Conservation (phyloP, 192 early-diverging fungal genomes). For the Lunasporangiospora selenospora region DNA sequence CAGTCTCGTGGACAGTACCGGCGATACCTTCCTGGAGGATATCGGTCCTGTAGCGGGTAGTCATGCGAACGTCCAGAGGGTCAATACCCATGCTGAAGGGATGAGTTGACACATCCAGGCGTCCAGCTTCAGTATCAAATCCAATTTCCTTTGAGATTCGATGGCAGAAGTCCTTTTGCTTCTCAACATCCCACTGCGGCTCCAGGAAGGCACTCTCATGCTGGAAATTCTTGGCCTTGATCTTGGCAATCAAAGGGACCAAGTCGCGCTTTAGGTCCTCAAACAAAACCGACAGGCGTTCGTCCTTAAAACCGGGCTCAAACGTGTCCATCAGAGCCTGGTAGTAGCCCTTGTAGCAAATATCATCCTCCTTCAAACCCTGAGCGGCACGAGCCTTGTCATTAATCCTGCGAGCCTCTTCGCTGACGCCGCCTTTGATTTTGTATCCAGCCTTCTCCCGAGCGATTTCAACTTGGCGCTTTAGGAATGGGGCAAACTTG, state of each 20-base stretch:
- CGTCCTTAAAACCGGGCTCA: slow-evolving; percentile 50
- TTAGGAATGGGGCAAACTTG: slow-evolving; percentile 45
- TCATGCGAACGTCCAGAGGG: slow-evolving; percentile 50
- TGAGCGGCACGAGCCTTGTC: slow-evolving; percentile 43
- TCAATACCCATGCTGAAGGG: slow-evolving; percentile 48
- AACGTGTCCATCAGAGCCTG: slow-evolving; percentile 43
- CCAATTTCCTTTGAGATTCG: slow-evolving; percentile 47
- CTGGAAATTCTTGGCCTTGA: slow-evolving; percentile 49
- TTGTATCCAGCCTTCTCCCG: slow-evolving; percentile 35
- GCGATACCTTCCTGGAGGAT: slow-evolving; percentile 44
- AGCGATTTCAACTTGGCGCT: slow-evolving; percentile 31
- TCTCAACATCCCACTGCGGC: slow-evolving; percentile 39
- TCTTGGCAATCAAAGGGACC: slow-evolving; percentile 50
- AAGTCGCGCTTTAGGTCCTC: slow-evolving; percentile 35
- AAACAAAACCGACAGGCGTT: slow-evolving; percentile 38
- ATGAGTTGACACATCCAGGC: slow-evolving; percentile 49
- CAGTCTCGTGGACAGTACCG: slow-evolving; percentile 51
- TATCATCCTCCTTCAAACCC: slow-evolving; percentile 24
- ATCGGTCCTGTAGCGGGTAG: slow-evolving; percentile 46
- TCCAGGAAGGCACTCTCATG: slow-evolving; percentile 28
- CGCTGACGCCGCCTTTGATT: slow-evolving; percentile 34
- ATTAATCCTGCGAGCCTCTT: slow-evolving; percentile 43
- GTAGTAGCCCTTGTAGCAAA: slow-evolving; percentile 48
- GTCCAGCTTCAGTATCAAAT: slow-evolving; percentile 48
- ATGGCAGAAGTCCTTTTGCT: slow-evolving; percentile 47